Conservation (phyloP, 2,329 filamentous ascomycete genomes). For the Bipolaris bicolor region DNA sequence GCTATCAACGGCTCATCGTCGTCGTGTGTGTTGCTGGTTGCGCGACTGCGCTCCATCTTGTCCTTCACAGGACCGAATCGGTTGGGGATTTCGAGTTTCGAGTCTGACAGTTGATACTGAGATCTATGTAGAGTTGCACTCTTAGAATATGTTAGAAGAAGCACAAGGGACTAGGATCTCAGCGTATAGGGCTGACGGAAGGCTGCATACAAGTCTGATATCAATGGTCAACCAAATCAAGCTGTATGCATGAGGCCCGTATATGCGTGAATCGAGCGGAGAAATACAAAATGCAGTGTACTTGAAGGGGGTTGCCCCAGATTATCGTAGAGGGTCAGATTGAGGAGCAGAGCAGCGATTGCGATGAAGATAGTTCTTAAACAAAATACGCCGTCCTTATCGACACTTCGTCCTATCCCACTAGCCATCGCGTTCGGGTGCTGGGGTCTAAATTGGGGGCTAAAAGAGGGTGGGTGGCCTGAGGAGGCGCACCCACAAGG, state of each 20-base stretch:
- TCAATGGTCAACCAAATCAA: neutral
- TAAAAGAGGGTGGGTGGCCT: constrained; percentile 14
- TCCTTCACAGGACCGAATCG: neutral
- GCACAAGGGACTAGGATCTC: neutral
- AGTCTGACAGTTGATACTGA: neutral
- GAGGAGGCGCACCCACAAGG: constrained; percentile 4
- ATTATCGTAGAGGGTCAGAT: neutral
- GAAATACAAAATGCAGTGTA: neutral
- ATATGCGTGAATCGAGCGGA: neutral
- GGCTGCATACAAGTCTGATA: neutral
- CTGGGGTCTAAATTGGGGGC: constrained; percentile 11
- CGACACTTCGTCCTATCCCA: neutral
- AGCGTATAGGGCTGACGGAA: neutral
- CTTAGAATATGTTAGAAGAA: neutral
- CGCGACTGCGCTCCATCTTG: constrained; percentile 17
- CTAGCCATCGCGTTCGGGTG: neutral
- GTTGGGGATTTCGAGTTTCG: neutral
- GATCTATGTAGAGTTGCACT: neutral
- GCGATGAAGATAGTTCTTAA: neutral
- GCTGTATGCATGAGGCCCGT: neutral
- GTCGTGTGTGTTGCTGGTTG: constrained; percentile 8
- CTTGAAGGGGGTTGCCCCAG: neutral
- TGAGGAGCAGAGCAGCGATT: neutral
- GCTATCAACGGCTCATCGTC: constrained; percentile 19
- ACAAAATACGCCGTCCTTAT: constrained; percentile 2